These are phyloP conservation scores for Tylopilus sp. DNA, from an alignment of 768 basidiomycete species.

Conservation along the genomic window DNA sequence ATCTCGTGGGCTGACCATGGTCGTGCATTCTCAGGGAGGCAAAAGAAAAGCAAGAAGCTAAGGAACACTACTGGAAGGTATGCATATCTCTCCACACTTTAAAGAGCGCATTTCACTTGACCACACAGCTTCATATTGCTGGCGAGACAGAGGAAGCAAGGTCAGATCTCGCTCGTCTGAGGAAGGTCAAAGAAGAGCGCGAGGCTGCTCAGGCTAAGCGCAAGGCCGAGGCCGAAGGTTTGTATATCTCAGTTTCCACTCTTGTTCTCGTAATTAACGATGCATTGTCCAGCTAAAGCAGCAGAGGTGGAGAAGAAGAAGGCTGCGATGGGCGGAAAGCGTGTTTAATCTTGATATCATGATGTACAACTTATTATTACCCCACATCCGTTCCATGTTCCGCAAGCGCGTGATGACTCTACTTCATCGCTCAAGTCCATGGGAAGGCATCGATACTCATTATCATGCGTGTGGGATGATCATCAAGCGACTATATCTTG, in stretches of 20 bases:
- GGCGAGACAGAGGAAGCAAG: slow-evolving; percentile 94
- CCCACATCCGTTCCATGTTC: background rate
- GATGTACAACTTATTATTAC: slow-evolving; percentile 1
- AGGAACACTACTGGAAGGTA: slow-evolving; percentile 87
- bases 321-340: slow-evolving; percentile 30
- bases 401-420: background rate
- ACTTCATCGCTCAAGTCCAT: background rate
- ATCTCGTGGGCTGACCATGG: background rate
- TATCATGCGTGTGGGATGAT: background rate
- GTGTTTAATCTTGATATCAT: slow-evolving; percentile 35
- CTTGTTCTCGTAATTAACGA: background rate
- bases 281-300: slow-evolving; percentile 49
- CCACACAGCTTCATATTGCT: slow-evolving; percentile 55
- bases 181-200: slow-evolving; percentile 82
- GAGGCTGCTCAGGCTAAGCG: slow-evolving; percentile 86
- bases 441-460: background rate
- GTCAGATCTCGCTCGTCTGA: slow-evolving; percentile 80
- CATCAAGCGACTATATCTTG: background rate
- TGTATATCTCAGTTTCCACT: slow-evolving; percentile 11
- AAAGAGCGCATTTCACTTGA: background rate
- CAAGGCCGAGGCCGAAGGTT: slow-evolving; percentile 86
- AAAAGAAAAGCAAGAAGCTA: slow-evolving; percentile 88
- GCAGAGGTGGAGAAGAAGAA: slow-evolving; percentile 61
- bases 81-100: slow-evolving; percentile 8
- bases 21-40: slow-evolving; percentile 56